These are phyloP conservation scores for Neurospora sp. DNA, from an alignment of 495 filamentous ascomycete species.

Conservation along the genomic window DNA sequence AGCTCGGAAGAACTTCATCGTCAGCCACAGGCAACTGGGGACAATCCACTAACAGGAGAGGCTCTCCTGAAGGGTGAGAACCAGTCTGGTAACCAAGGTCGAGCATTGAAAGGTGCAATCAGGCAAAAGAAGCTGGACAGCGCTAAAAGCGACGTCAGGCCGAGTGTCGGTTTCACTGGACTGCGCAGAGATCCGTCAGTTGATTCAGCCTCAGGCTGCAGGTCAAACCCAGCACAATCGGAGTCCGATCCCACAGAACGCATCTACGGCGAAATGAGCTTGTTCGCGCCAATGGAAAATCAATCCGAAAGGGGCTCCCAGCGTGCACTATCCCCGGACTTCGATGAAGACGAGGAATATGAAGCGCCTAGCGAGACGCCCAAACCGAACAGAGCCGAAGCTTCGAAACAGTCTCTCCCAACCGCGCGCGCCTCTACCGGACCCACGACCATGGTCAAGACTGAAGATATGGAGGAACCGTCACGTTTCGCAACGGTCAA, in stretches of 20 bases:
- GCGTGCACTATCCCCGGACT: slow-evolving; percentile 34
- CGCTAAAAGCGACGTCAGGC: slow-evolving; percentile 20
- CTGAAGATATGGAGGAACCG: slow-evolving; percentile 15
- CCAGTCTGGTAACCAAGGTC: neutral
- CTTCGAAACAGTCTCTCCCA: slow-evolving; percentile 36
- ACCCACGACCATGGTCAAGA: slow-evolving; percentile 35
- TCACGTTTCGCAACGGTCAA: neutral
- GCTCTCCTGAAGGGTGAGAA: neutral
- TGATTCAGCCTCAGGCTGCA: slow-evolving; percentile 30
- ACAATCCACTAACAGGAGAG: neutral
- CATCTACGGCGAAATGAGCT: slow-evolving; percentile 42
- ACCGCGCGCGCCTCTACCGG: slow-evolving; percentile 43
- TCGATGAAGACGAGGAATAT: slow-evolving; percentile 16
- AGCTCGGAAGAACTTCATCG: slow-evolving; percentile 13
- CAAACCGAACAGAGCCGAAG: slow-evolving; percentile 30
- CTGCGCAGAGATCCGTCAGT: slow-evolving; percentile 22
- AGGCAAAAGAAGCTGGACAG: slow-evolving; percentile 9
- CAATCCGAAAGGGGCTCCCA: slow-evolving; percentile 43
- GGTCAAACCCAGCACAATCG: slow-evolving; percentile 31
- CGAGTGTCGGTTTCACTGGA: slow-evolving; percentile 31
- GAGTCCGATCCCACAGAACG: slow-evolving; percentile 46
- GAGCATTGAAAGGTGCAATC: neutral
- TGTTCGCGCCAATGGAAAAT: slow-evolving; percentile 43
- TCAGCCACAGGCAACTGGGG: neutral
- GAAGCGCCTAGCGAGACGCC: slow-evolving; percentile 32